Evolutionary conservation across 2,329 filamentous ascomycete species (phyloP), one percentile per base, ranked within the genome.

Genomic region (Hypomyces rosellus): DNA sequence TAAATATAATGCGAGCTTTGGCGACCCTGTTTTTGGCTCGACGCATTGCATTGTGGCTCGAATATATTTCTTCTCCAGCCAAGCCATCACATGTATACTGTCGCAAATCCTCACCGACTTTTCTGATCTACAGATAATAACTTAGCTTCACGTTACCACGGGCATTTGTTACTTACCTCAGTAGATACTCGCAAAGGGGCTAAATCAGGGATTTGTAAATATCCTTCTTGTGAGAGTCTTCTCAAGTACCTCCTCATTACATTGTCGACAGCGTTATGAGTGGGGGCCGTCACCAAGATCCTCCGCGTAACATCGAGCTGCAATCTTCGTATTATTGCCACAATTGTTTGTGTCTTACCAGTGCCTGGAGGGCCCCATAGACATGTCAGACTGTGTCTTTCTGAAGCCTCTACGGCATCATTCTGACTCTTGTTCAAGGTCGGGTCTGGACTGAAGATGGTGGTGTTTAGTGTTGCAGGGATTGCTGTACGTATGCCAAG

Each of bases 291-390:
- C 5, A 74, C 63, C 0, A 74, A 57, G 22, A 73, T 59, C 2
- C 65, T 55, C 1, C 54, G 57, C 4, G 60, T 51, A 1, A 55
- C 50, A 6, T 65, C 50, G 15, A 48, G 48, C 18, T 67, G 60
- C n/a, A 73, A 46, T 4, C 61, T 60, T 4, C 56, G 53, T 14
- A 74, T 57, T 22, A 73, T 69, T 18, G 63, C 60, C 1, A 71
- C 66, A 6, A 72, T 66, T 0, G 70, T 73, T 34, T 70, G 64
- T 0, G 71, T 73, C 52, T 74, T 74, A 4, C 70, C 71, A 1
- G 72, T 74, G 4, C 72, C 73, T 1, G 71, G 71, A 12, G 72
- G 69, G 0, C 70, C 71, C 70, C 72, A 74, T 3, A 74, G 60
- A 41, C 68, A 72, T 2, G 66, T 66, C 3, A 74, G 53, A 4